A percentile compares a stretch with the other conserved stretches of the same genome.
Evolutionary conservation across 2,329 filamentous ascomycete species (phyloP).

Genomic region (Balansia obtecta): DNA sequence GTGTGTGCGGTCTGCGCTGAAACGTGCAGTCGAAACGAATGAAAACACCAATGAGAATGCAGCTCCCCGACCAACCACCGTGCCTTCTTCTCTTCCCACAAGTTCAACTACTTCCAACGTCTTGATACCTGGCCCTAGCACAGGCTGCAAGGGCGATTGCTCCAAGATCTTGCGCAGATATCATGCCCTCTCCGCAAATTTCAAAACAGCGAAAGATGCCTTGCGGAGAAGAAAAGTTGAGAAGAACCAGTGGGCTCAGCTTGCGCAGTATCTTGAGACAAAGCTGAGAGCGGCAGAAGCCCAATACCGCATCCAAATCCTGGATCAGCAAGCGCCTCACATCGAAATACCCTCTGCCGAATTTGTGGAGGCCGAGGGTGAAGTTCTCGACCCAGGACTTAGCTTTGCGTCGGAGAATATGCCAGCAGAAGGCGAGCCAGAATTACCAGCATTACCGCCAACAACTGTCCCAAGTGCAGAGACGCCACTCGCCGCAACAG

Average conservation of each 20-base stretch:
- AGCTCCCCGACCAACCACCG: neutral
- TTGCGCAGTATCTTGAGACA: conserved; percentile 29
- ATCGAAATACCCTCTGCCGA: conserved; percentile 3
- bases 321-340: conserved; percentile 7
- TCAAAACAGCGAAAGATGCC: conserved; percentile 27
- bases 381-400: neutral
- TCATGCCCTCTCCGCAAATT: conserved; percentile 26
- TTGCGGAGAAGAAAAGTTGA: conserved; percentile 28
- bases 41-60: neutral
- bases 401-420: conserved; percentile 2
- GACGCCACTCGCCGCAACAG: conserved; percentile 2
- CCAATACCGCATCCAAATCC: conserved; percentile 21
- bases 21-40: neutral
- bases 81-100: neutral
- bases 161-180: conserved; percentile 27
- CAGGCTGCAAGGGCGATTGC: conserved; percentile 16
- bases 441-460: neutral
- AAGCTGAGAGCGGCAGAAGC: conserved; percentile 31
- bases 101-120: neutral
- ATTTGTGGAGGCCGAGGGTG: conserved; percentile 4
- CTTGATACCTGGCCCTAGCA: conserved; percentile 13
- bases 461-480: neutral
- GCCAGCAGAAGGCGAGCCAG: conserved; percentile 1
- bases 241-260: conserved; percentile 31
- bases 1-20: neutral